A percentile compares a stretch with the other conserved stretches of the same genome.
Evolutionary conservation across 2,329 filamentous ascomycete species (phyloP).

Genomic region (Clarireedia hainanense): DNA sequence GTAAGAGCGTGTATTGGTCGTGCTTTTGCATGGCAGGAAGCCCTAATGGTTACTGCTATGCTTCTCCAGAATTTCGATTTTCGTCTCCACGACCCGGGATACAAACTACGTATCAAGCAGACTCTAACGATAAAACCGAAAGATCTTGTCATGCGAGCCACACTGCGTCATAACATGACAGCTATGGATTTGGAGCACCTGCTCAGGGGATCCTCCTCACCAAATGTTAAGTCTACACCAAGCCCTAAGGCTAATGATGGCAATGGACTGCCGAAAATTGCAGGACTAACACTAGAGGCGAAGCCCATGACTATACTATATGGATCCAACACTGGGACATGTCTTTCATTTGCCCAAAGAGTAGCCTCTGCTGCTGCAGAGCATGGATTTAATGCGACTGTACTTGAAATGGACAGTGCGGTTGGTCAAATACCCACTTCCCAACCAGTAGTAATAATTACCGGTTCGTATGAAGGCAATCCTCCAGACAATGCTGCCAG

Average conservation of each 20-base stretch:
- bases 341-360: conserved; percentile 58
- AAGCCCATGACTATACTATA: conserved; percentile 52
- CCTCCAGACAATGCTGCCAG: conserved; percentile 63
- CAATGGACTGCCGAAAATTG: background rate
- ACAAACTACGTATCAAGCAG: conserved; percentile 45
- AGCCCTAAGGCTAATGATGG: too few species aligned
- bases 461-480: conserved; percentile 65
- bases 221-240: background rate
- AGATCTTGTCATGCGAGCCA: conserved; percentile 53
- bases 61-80: conserved; percentile 67
- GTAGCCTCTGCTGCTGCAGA: conserved; percentile 49
- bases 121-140: conserved; percentile 56
- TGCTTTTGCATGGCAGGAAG: conserved; percentile 69
- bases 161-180: conserved; percentile 42
- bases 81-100: conserved; percentile 50
- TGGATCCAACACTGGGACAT: conserved; percentile 70
- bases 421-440: conserved; percentile 50
- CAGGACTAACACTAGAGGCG: background rate
- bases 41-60: conserved; percentile 51
- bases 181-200: conserved; percentile 34
- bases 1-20: conserved; percentile 64
- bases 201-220: conserved; percentile 18
- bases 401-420: conserved; percentile 53
- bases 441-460: conserved; percentile 57
- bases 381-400: conserved; percentile 47